These are phyloP conservation scores for Xylaria sp. DNA, from an alignment of 2,329 filamentous ascomycete species.

Conservation along the genomic window DNA sequence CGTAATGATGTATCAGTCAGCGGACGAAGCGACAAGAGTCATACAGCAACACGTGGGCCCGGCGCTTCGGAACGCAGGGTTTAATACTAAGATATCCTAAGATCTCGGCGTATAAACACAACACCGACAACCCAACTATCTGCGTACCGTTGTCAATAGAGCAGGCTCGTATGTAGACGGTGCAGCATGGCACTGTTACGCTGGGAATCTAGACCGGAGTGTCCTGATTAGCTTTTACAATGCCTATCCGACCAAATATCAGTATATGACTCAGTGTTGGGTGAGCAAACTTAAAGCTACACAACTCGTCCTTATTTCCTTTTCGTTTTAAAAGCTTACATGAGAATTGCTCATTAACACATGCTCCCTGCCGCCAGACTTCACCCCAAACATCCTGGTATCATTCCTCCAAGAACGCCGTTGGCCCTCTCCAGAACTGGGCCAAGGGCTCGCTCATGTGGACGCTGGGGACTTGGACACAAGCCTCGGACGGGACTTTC, in stretches of 20 bases:
- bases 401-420: conserved; percentile 44
- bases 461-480: conserved; percentile 48
- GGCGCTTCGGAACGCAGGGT: conserved; percentile 45
- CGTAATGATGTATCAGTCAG: conserved; percentile 46
- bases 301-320: no score
- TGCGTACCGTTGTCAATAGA: conserved; percentile 46
- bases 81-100: conserved; percentile 52
- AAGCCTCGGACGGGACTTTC: conserved; percentile 44
- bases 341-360: neutral
- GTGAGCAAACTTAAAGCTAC: no score
- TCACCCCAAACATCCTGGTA: conserved; percentile 46
- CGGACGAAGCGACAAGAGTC: conserved; percentile 45
- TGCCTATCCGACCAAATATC: conserved; percentile 45
- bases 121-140: conserved; percentile 46
- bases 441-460: conserved; percentile 51
- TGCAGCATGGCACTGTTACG: conserved; percentile 52
- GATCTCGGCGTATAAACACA: conserved; percentile 56
- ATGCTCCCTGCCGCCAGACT: conserved; percentile 28
- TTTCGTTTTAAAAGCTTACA: no score
- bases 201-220: conserved; percentile 44
- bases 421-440: conserved; percentile 57
- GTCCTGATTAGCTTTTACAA: conserved; percentile 49
- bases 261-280: conserved; percentile 58
- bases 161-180: conserved; percentile 42
- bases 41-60: conserved; percentile 48